These are phyloP conservation scores for Ustilago trichophora DNA, from an alignment of 1,284 basidiomycete genomes.

Conservation along the genomic window DNA sequence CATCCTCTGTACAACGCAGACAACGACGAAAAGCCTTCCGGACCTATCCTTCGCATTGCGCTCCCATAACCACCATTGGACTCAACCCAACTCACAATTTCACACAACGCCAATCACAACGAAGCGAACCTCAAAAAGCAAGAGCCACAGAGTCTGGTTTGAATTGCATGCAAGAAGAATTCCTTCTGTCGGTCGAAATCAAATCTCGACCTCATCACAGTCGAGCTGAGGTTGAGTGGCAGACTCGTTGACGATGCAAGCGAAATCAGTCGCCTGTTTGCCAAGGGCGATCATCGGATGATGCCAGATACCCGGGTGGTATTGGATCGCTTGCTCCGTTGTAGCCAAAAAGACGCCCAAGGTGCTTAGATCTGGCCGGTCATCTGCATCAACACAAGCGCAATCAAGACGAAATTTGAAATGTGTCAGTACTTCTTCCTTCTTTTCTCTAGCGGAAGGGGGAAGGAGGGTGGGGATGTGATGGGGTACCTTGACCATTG, in stretches of 20 bases:
- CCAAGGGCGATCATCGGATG: constrained; percentile 60
- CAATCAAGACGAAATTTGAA: neutral
- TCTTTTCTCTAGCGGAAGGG: too few relatives aligned
- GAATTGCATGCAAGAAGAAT: too few relatives aligned
- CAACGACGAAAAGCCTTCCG: neutral
- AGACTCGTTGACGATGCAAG: constrained; percentile 59
- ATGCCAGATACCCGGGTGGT: constrained; percentile 60
- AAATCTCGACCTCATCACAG: constrained; percentile 48
- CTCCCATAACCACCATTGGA: too few relatives aligned
- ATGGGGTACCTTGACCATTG: constrained; percentile 43
- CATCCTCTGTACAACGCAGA: constrained; percentile 16
- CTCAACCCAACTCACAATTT: too few relatives aligned
- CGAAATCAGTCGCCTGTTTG: constrained; percentile 52
- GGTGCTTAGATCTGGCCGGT: constrained; percentile 55
- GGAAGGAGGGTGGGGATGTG: neutral
- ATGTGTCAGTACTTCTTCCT: neutral
- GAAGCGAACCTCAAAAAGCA: too few relatives aligned
- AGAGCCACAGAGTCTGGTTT: too few relatives aligned
- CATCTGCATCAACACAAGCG: constrained; percentile 32
- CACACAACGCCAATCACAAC: too few relatives aligned
- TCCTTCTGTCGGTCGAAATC: too few relatives aligned
- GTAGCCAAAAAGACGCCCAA: constrained; percentile 50
- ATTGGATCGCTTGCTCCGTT: constrained; percentile 57
- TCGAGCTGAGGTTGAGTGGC: constrained; percentile 43
- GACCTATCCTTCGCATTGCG: constrained; percentile 12